Evolutionary conservation across 192 early-diverging fungal genomes (phyloP).

Genomic region (Umbelopsis isabellina): DNA sequence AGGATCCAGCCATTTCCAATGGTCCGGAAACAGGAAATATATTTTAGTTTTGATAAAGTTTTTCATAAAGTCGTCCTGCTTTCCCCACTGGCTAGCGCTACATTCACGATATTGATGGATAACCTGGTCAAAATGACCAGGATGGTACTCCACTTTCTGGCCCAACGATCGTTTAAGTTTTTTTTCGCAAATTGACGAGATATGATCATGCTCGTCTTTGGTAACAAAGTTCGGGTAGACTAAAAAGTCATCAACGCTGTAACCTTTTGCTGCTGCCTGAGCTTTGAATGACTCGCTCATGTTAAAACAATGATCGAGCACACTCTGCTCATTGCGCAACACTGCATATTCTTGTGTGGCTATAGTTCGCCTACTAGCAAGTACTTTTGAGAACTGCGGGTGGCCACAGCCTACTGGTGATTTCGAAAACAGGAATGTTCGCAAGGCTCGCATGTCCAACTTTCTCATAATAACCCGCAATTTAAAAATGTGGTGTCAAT

Average conservation of each 20-base stretch:
- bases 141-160: slow-evolving; percentile 54
- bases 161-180: slow-evolving; percentile 53
- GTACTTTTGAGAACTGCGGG: not conserved
- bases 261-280: not conserved
- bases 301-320: not conserved
- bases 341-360: not conserved
- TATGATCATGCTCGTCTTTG: slow-evolving; percentile 39
- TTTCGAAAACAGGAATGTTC: not conserved
- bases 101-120: slow-evolving; percentile 76
- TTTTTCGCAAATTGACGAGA: slow-evolving; percentile 40
- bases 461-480: too few species aligned
- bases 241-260: slow-evolving; percentile 42
- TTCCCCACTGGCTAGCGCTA: slow-evolving; percentile 67
- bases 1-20: slow-evolving; percentile 69
- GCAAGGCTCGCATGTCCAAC: too few species aligned
- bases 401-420: not conserved
- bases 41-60: slow-evolving; percentile 61
- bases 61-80: slow-evolving; percentile 45
- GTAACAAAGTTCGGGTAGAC: slow-evolving; percentile 49
- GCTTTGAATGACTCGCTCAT: not conserved
- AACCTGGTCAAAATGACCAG: slow-evolving; percentile 79
- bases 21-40: slow-evolving; percentile 55
- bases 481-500: too few species aligned
- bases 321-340: not conserved
- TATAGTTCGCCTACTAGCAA: not conserved